These are phyloP conservation scores for Setaria italica DNA, from an alignment of 202 grass and related monocot species.

Conservation along the genomic window DNA sequence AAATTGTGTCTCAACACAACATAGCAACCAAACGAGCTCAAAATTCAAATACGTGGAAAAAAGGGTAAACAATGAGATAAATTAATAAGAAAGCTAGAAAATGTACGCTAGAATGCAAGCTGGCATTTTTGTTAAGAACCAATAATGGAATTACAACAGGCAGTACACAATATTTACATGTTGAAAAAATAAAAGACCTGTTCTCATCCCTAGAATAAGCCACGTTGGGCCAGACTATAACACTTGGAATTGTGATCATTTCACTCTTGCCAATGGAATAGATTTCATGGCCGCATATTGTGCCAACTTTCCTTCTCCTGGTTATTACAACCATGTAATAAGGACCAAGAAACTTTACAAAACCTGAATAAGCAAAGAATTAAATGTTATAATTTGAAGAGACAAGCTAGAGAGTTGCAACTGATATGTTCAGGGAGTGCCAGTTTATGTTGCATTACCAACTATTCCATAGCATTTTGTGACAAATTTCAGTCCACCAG, in stretches of 20 bases:
- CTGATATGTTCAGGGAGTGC: conserved; percentile 3
- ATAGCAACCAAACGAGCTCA: conserved; percentile 40
- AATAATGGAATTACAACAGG: conserved; percentile 57
- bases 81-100: conserved; percentile 32
- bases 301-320: conserved; percentile 89
- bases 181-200: conserved; percentile 94
- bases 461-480: conserved; percentile 96
- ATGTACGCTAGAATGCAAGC: conserved; percentile 38
- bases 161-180: conserved; percentile 65
- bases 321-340: conserved; percentile 99
- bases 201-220: conserved; percentile 99
- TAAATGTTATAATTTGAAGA: conserved; percentile 45
- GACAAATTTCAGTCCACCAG: conserved; percentile 87
- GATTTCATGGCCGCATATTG: conserved; percentile 82
- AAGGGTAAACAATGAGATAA: conserved; percentile 23
- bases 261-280: conserved; percentile 84
- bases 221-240: conserved; percentile 79
- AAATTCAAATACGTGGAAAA: conserved; percentile 24
- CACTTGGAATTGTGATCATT: conserved; percentile 85
- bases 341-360: conserved; percentile 94
- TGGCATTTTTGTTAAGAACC: conserved; percentile 44
- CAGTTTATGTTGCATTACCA: conserved; percentile 62
- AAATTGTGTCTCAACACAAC: conserved; percentile 33
- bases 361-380: conserved; percentile 70
- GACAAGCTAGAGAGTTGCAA: conserved; percentile 22